Percentiles rank a stretch among this genome's conserved stretches.
Conservation (phyloP, 2,329 filamentous ascomycete genomes). For the Fusarium hostae region DNA sequence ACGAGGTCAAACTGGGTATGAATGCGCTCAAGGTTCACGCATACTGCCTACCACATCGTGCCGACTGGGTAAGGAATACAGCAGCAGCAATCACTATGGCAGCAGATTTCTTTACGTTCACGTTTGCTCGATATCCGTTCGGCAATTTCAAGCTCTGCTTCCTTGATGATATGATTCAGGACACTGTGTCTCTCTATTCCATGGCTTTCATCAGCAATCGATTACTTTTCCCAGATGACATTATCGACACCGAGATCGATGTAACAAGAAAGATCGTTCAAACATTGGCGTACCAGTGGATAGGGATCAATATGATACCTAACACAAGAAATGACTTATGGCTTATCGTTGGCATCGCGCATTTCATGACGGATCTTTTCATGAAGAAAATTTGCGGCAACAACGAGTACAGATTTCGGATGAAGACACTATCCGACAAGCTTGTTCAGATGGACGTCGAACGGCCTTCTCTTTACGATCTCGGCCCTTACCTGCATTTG, state of each 20-base stretch:
- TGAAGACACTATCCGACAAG: constrained; percentile 85
- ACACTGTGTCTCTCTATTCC: constrained; percentile 81
- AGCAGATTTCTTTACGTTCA: constrained; percentile 90
- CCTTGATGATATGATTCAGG: constrained; percentile 84
- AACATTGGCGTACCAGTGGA: constrained; percentile 90
- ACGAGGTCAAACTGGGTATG: constrained; percentile 88
- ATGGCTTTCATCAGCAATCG: constrained; percentile 89
- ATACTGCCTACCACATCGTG: constrained; percentile 87
- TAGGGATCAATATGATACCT: constrained; percentile 90
- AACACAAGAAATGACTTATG: constrained; percentile 84
- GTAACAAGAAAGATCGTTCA: constrained; percentile 84
- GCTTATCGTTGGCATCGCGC: constrained; percentile 89
- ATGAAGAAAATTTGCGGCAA: constrained; percentile 92
- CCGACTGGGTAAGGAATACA: constrained; percentile 85
- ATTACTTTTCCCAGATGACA: constrained; percentile 83
- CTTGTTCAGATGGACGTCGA: constrained; percentile 84
- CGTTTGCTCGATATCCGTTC: constrained; percentile 91
- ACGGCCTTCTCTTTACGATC: constrained; percentile 82
- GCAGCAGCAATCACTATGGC: constrained; percentile 86
- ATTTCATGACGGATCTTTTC: constrained; percentile 95
- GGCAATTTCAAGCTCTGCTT: constrained; percentile 94
- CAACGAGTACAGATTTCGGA: constrained; percentile 91
- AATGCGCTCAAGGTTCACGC: constrained; percentile 90
- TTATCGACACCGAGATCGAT: constrained; percentile 86
- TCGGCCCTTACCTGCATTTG: constrained; percentile 81